Evolutionary conservation across 192 early-diverging fungal species (phyloP).

Genomic region (Umbelopsis vinacea): DNA sequence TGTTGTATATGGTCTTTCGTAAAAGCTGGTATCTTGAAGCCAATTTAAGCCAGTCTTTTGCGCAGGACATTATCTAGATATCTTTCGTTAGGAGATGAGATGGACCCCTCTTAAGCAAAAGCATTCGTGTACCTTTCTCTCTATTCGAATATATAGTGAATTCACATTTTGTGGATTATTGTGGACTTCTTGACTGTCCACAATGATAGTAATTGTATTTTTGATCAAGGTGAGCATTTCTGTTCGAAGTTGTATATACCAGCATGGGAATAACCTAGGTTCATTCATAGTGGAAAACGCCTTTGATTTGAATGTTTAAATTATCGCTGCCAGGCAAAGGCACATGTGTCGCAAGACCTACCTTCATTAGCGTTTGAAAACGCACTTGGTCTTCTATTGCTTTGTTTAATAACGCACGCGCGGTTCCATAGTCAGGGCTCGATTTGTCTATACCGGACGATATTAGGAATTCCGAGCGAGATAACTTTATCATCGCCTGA

Average conservation of each 20-base stretch:
- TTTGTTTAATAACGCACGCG: conserved; percentile 3
- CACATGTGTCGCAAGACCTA: not conserved
- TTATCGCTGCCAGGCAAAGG: not conserved
- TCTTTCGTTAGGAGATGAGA: not conserved
- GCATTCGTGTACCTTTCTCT: not conserved
- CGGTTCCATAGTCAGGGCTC: not conserved
- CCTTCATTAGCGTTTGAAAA: conserved; percentile 15
- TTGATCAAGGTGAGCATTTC: conserved; percentile 31
- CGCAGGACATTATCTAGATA: conserved; percentile 4
- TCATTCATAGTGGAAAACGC: conserved; percentile 24
- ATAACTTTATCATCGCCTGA: conserved; percentile 15
- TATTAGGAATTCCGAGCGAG: conserved; percentile 25
- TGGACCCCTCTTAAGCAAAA: not conserved
- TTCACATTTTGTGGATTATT: not conserved
- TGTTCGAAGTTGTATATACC: conserved; percentile 34
- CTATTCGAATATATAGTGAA: not conserved
- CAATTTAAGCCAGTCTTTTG: conserved; percentile 22
- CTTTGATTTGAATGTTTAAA: not conserved
- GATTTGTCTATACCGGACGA: not conserved
- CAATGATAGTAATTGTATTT: conserved; percentile 6
- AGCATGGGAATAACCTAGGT: conserved; percentile 13
- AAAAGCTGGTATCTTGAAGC: conserved; percentile 32
- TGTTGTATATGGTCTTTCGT: conserved; percentile 21
- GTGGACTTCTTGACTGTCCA: not conserved
- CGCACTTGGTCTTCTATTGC: conserved; percentile 16